Evolutionary conservation across 1,284 basidiomycete genomes (phyloP), one percentile per base, ranked within the genome.

Genomic region (Phellopilus nigrolimitatus): DNA sequence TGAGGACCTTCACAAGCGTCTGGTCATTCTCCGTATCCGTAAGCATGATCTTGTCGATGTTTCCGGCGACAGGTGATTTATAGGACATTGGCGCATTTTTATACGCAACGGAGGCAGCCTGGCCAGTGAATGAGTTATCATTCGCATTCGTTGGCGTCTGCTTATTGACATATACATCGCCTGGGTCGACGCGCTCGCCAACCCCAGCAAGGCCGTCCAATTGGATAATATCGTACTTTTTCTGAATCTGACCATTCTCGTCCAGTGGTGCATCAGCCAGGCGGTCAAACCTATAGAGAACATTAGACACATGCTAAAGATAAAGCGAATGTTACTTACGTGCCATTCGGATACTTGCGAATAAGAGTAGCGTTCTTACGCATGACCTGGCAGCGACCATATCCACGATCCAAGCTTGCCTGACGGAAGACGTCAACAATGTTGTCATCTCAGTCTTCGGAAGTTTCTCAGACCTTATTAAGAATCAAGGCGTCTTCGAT

Each of bases 401-500:
- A 99, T 2, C 97, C 97, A 54, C 97, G 85, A 72, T 99, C 97
- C 50, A 98, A 75, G 63, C 91, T 94, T 12, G 94, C 91, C 81
- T 93, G 56, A 25, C 24, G n/a, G 43, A 55, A 37, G 22, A 48
- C 45, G 64, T 53, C 57, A 56, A 34, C 49, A 43, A 50, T 31
- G 46, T 45, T 44, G 31, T 36, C 28, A 17, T 17, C 52, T 38
- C 50, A 17, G 43, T 36, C 24, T 33, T 41, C 22, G 13, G 28
- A 52, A 31, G 15, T 46, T 34, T 17, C 43, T 43, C 70, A 25
- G 39, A 84, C 89, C 75, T 89, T 93, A 71, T 99, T 99, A 53
- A 97, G 73, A 62, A 99, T 97, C 51, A 99, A 75, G 1, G 97
- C 97, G 71, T 99, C 97, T 71, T 99, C 97, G 57, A 99, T 99